These are phyloP conservation scores for Orychophragmus violaceus DNA, from an alignment of 345 rosid species.

Conservation along the genomic window DNA sequence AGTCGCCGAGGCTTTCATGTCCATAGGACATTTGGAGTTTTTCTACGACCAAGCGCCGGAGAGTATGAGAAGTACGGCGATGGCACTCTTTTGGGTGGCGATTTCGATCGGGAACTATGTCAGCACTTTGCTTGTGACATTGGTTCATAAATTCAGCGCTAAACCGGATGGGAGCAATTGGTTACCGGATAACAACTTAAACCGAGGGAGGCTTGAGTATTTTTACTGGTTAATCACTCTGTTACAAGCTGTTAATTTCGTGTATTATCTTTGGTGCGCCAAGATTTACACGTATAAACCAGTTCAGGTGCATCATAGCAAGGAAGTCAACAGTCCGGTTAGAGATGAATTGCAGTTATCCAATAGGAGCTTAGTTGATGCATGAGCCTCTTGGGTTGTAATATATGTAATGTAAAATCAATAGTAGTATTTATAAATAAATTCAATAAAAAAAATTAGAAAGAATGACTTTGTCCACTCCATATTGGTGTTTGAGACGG, in stretches of 20 bases:
- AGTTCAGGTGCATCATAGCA: slow-evolving; percentile 42
- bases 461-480: background rate
- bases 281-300: slow-evolving; percentile 72
- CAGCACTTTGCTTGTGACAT: slow-evolving; percentile 63
- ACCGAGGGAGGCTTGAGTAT: slow-evolving; percentile 72
- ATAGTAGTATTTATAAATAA: background rate
- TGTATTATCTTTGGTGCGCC: slow-evolving; percentile 59
- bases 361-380: slow-evolving; percentile 18
- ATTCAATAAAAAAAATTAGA: background rate
- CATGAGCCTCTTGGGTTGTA: background rate
- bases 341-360: slow-evolving; percentile 20
- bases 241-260: slow-evolving; percentile 51
- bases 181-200: slow-evolving; percentile 71
- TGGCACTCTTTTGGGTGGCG: slow-evolving; percentile 66
- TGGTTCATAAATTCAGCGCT: slow-evolving; percentile 58
- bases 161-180: slow-evolving; percentile 63
- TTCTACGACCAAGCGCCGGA: slow-evolving; percentile 86
- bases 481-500: background rate
- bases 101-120: slow-evolving; percentile 63
- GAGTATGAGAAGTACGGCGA: slow-evolving; percentile 82
- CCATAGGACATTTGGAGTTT: slow-evolving; percentile 75
- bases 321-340: slow-evolving; percentile 22
- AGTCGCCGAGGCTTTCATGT: slow-evolving; percentile 81
- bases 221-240: slow-evolving; percentile 75
- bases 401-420: slow-evolving; percentile 9